Evolutionary conservation across 2,329 filamentous ascomycete genomes (phyloP).

Genomic region (Tympanopsis confertula): DNA sequence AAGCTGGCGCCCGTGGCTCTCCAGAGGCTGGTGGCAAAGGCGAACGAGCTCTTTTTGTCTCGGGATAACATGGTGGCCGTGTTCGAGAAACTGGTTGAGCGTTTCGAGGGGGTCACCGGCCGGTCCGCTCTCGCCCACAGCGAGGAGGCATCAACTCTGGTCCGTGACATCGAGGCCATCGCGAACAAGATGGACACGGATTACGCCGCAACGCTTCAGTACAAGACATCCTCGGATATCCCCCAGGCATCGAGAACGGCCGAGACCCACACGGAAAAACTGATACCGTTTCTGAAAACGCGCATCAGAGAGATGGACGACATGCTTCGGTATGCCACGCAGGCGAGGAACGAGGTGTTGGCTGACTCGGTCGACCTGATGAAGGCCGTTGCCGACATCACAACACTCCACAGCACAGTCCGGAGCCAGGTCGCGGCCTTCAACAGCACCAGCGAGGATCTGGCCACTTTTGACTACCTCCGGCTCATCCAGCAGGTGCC

Average conservation of each 20-base stretch:
- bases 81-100: constrained; percentile 48
- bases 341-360: constrained; percentile 58
- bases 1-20: constrained; percentile 47
- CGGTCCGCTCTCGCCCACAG: constrained; percentile 43
- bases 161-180: constrained; percentile 77
- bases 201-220: constrained; percentile 63
- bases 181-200: constrained; percentile 80
- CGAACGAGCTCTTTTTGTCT: constrained; percentile 47
- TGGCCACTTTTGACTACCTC: constrained; percentile 71
- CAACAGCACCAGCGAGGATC: constrained; percentile 62
- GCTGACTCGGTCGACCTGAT: constrained; percentile 61
- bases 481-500: constrained; percentile 73
- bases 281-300: constrained; percentile 45
- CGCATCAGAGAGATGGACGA: constrained; percentile 49
- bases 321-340: constrained; percentile 43
- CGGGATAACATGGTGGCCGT: constrained; percentile 48
- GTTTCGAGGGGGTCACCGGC: constrained; percentile 46
- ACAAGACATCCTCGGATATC: constrained; percentile 50
- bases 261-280: constrained; percentile 48
- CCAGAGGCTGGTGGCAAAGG: constrained; percentile 45
- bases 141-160: constrained; percentile 55
- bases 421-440: constrained; percentile 63
- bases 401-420: constrained; percentile 60
- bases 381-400: constrained; percentile 71
- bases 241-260: constrained; percentile 53